Base-by-base conservation (phyloP, 352 stramenopile species). In the Aphanomyces invadans region DNA sequence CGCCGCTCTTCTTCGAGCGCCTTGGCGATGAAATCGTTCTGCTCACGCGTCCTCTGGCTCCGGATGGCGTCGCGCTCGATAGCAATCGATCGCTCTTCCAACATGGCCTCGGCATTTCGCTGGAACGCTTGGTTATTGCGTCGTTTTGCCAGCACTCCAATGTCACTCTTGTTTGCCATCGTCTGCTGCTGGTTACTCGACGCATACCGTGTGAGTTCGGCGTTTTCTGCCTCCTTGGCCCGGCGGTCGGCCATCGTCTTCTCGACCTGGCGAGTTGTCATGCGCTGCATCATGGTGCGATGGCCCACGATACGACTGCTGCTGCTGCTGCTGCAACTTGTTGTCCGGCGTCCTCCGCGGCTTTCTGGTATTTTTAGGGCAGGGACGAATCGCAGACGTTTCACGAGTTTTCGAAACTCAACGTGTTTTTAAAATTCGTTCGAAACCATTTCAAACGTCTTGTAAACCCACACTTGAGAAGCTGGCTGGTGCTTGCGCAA, bases 21-120 rank as follows among this genome's bases (percentile, higher is more conserved):
- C 46, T 78, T 70, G 17, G 86, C 82, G 23, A 95, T 72, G 38
- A 79, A 77, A 55, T 87, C 80, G 65, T 89, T 90, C 65, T 95
- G 85, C 65, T 86, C 75, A 12, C 71, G 68, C 61, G 86, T 80
- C 23, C 79, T 75, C 3, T 57, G 23, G 9, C 65, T 54, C 15
- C 81, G 76, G 39, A 62, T 42, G 23, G 69, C 53, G 17, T 67
- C 55, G 12, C 49, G 57, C n/a, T 71, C 57, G 44, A 73, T 54
- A 49, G 74, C 52, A 36, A 74, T 57, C 19, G 70, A 73, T n/a
- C 63, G 49, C 31, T 88, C 78, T 15, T 90, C 81, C 15, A 90
- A 62, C 76, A 90, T 86, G 28, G 74, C 73, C 65, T 90, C 81
- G 60, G 81, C 79, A 28, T 78, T 81, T 65, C 87, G 76, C 70